These are phyloP conservation scores for Aquanectria penicillioides DNA, from an alignment of 2,329 filamentous ascomycete genomes.

Conservation along the genomic window DNA sequence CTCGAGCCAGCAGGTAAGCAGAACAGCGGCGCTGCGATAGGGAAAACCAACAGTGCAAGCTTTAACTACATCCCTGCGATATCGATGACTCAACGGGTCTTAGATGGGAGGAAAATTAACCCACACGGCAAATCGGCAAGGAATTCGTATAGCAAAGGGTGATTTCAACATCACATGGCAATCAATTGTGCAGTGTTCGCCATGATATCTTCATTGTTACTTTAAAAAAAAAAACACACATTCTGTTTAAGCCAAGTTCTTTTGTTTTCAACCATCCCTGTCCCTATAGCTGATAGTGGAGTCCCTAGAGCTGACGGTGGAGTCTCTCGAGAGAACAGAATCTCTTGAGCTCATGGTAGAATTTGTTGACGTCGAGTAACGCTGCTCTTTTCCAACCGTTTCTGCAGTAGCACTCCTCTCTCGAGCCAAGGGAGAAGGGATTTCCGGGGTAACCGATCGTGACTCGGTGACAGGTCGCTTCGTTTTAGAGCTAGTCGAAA, in stretches of 20 bases:
- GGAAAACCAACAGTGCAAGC: too few relatives aligned
- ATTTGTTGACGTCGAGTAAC: constrained; percentile 14
- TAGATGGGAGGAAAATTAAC: neutral
- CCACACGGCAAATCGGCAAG: neutral
- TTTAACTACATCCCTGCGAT: neutral
- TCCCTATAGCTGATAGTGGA: constrained; percentile 12
- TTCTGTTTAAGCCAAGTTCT: neutral
- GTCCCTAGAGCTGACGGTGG: too few relatives aligned
- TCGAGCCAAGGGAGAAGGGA: constrained; percentile 62
- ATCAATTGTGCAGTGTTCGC: neutral
- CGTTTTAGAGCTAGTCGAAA: constrained; percentile 52
- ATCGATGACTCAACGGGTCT: constrained; percentile 10
- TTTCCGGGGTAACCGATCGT: constrained; percentile 64
- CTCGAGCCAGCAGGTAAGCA: too few relatives aligned
- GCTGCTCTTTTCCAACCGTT: neutral
- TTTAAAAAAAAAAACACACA: neutral
- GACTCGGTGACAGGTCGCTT: constrained; percentile 59
- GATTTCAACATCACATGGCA: neutral
- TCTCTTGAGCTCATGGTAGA: constrained; percentile 7
- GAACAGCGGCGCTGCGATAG: too few relatives aligned
- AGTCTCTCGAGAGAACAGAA: neutral
- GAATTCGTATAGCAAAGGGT: neutral
- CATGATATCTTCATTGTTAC: constrained; percentile 3
- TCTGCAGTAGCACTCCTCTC: constrained; percentile 52
- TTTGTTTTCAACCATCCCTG: constrained; percentile 11